Percentiles rank a stretch among this genome's conserved stretches.
These are phyloP conservation scores for Paraphaeosphaeria minitans DNA, from an alignment of 2,329 filamentous ascomycete species.

Conservation along the genomic window DNA sequence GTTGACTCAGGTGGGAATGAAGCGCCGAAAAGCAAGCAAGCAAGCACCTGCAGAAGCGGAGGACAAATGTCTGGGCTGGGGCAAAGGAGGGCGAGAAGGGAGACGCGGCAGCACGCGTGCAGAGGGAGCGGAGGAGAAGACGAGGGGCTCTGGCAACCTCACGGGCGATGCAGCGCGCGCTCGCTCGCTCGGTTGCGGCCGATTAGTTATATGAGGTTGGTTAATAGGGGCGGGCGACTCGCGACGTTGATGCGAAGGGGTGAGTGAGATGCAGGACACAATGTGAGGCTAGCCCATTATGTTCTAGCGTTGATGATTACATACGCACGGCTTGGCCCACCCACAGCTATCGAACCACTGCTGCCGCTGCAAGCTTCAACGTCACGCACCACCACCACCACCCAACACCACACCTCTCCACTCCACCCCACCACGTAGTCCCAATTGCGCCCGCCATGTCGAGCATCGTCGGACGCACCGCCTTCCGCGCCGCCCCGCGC, in stretches of 20 bases:
- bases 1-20: constrained; percentile 25
- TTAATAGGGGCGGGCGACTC: constrained; percentile 25
- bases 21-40: constrained; percentile 25
- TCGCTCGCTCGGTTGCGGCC: constrained; percentile 12
- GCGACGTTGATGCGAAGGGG: constrained; percentile 13
- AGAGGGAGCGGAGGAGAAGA: background rate
- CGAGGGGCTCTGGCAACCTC: background rate
- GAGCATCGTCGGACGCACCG: constrained; percentile 52
- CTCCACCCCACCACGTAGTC: constrained; percentile 15
- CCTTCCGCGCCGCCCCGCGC: constrained; percentile 54
- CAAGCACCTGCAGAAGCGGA: constrained; percentile 15
- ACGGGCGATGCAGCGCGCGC: constrained; percentile 5
- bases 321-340: constrained; percentile 18
- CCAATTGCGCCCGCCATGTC: constrained; percentile 49
- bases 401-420: constrained; percentile 16
- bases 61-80: constrained; percentile 7
- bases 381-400: constrained; percentile 18
- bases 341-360: constrained; percentile 27
- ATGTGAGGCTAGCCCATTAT: constrained; percentile 18
- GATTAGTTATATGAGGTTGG: constrained; percentile 15
- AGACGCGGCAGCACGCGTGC: constrained; percentile 3
- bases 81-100: constrained; percentile 17
- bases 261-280: constrained; percentile 9
- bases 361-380: constrained; percentile 24
- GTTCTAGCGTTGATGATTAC: constrained; percentile 20